Conservation (phyloP, 179 eudicot species). For the Silene coronaria region DNA sequence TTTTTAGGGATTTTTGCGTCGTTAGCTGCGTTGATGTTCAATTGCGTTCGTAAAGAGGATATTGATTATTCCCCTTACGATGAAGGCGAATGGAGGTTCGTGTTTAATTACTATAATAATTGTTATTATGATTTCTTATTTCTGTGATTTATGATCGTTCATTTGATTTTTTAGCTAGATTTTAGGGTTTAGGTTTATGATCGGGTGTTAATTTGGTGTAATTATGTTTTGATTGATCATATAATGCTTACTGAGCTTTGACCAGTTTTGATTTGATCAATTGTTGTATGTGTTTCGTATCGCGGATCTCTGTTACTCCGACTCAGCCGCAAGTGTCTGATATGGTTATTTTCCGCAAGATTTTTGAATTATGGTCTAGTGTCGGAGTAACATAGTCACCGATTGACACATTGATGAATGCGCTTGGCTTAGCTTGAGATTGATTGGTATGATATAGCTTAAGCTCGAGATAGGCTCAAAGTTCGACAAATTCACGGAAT, state of each 20-base stretch:
- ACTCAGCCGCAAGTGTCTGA: too few species aligned
- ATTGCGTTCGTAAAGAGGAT: conserved; percentile 80
- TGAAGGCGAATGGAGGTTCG: conserved; percentile 96
- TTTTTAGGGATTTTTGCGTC: conserved; percentile 87
- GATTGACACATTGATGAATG: too few species aligned
- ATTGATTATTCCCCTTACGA: conserved; percentile 94
- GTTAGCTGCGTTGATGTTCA: conserved; percentile 91
- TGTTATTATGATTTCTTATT: neutral
- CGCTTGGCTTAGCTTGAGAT: too few species aligned
- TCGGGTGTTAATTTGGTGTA: neutral
- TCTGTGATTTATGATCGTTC: neutral
- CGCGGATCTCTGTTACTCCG: too few species aligned
- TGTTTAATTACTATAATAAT: neutral
- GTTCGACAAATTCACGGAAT: neutral
- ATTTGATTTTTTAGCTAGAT: neutral
- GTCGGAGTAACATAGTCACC: too few species aligned
- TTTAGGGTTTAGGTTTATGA: neutral
- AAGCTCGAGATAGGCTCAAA: neutral
- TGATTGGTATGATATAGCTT: too few species aligned
- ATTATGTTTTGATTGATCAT: conserved; percentile 6
- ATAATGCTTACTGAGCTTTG: neutral
- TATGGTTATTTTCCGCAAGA: too few species aligned
- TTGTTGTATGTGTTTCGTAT: neutral
- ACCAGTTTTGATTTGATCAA: neutral
- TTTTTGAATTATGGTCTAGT: too few species aligned